Evolutionary conservation across 2,329 filamentous ascomycete species (phyloP).

Genomic region (Epicoccum sorghinum): DNA sequence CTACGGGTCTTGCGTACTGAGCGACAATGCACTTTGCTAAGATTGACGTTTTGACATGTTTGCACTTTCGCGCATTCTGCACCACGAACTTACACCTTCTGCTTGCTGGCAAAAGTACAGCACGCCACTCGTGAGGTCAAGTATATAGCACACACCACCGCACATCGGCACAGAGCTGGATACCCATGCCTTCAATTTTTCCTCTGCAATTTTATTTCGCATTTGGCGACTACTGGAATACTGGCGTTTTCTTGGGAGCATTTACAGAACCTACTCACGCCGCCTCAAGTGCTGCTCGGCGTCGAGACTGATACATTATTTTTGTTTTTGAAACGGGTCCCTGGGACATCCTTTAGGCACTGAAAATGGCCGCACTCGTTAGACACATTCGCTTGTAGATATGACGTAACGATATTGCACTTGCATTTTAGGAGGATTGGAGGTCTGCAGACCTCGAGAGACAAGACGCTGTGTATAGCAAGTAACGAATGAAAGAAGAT

Average conservation of each 20-base stretch:
- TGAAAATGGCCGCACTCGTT: slow-evolving; percentile 8
- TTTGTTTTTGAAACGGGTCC: not conserved
- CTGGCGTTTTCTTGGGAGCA: slow-evolving; percentile 11
- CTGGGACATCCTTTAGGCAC: not conserved
- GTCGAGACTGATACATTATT: slow-evolving; percentile 2
- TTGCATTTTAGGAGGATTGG: not conserved
- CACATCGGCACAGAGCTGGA: slow-evolving; percentile 13
- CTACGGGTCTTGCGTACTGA: slow-evolving; percentile 40
- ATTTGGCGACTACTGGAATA: not conserved
- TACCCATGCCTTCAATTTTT: slow-evolving; percentile 5
- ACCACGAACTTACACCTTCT: not conserved
- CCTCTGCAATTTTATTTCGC: not conserved
- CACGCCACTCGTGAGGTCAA: not conserved
- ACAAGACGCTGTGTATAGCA: not conserved
- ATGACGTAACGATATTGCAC: slow-evolving; percentile 11
- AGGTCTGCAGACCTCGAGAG: not conserved
- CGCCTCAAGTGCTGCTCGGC: slow-evolving; percentile 14
- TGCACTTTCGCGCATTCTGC: not conserved
- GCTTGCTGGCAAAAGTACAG: not conserved
- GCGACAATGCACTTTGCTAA: not conserved
- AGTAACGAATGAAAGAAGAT: not conserved
- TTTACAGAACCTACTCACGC: slow-evolving; percentile 3
- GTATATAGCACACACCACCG: slow-evolving; percentile 10
- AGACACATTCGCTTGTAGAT: slow-evolving; percentile 18
- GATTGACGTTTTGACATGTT: not conserved